These are phyloP conservation scores for Chrysanthemum makinoi DNA, from an alignment of 129 eudicot species.

Conservation along the genomic window DNA sequence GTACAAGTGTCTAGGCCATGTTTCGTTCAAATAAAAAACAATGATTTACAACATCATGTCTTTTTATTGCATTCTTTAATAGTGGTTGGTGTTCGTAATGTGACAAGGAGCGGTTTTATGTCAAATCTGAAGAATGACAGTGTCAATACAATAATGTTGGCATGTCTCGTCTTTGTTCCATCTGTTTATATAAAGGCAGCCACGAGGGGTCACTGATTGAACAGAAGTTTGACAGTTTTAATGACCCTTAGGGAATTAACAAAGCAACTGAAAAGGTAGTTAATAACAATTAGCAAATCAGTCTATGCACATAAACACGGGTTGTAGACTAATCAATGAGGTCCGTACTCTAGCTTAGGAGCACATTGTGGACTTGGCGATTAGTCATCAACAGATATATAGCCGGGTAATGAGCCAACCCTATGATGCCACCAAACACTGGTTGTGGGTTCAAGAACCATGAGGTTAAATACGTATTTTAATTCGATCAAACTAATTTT, in stretches of 20 bases:
- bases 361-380: too few species aligned
- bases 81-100: not conserved
- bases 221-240: not conserved
- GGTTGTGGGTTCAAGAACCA: too few species aligned
- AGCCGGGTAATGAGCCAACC: too few species aligned
- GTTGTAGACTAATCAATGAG: not conserved
- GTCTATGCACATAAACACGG: not conserved
- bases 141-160: not conserved
- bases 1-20: too few species aligned
- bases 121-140: not conserved
- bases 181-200: not conserved
- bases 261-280: not conserved
- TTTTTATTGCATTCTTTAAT: slow-evolving; percentile 5
- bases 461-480: too few species aligned
- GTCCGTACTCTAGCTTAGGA: not conserved
- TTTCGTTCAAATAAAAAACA: not conserved
- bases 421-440: too few species aligned
- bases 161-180: slow-evolving; percentile 11
- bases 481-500: too few species aligned
- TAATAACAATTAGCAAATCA: not conserved
- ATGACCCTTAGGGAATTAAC: not conserved
- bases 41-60: not conserved
- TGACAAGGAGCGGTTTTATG: not conserved
- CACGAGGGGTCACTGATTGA: slow-evolving; percentile 1
- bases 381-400: too few species aligned